Percentiles rank a stretch among this genome's conserved stretches.
Evolutionary conservation across 1,284 basidiomycete genomes (phyloP).

Genomic region (Puccinia novopanici): DNA sequence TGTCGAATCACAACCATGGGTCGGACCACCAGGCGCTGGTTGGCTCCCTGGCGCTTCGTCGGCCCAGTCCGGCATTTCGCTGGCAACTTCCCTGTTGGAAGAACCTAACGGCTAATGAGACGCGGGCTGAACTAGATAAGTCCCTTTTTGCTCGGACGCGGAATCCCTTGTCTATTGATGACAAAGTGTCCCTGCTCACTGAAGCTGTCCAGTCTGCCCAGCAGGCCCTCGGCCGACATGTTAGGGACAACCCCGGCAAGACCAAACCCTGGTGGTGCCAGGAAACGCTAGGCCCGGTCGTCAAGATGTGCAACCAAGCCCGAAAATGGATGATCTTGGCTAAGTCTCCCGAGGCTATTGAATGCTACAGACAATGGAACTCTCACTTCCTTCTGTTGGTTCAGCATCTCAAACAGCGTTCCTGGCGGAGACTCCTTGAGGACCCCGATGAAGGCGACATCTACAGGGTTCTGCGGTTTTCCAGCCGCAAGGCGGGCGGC

Average conservation of each 20-base stretch:
- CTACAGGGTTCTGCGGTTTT: background rate
- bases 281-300: background rate
- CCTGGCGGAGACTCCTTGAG: background rate
- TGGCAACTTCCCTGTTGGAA: too few species aligned
- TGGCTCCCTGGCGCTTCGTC: background rate
- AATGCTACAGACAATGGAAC: background rate
- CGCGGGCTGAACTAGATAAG: too few species aligned
- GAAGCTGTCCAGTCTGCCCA: background rate
- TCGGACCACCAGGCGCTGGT: background rate
- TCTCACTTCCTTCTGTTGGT: background rate
- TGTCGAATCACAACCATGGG: background rate
- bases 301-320: slow-evolving; percentile 4
- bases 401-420: background rate
- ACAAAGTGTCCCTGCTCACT: background rate
- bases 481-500: background rate
- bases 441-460: too few species aligned
- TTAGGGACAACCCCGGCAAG: background rate
- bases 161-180: too few species aligned
- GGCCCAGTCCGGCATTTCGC: background rate
- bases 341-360: slow-evolving; percentile 2
- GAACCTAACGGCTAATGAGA: too few species aligned
- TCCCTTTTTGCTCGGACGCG: too few species aligned
- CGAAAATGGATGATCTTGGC: too few species aligned
- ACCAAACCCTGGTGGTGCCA: slow-evolving; percentile 19
- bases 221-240: background rate